These are phyloP conservation scores for Dimocarpus longan DNA, from an alignment of 345 rosid genomes.

Conservation along the genomic window DNA sequence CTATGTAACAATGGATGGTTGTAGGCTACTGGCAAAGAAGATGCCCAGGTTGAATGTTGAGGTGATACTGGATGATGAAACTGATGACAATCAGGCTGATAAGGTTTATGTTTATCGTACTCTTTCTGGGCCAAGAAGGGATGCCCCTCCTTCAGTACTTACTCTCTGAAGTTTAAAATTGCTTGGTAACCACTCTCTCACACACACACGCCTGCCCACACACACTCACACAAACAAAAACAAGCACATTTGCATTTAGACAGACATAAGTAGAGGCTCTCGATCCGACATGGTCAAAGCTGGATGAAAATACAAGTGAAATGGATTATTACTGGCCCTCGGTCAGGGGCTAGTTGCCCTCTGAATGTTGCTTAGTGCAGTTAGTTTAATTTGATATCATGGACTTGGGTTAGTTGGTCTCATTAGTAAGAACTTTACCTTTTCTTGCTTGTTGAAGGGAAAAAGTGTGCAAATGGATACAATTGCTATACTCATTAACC, in stretches of 20 bases:
- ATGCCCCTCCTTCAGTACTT: constrained; percentile 63
- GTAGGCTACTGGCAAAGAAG: constrained; percentile 53
- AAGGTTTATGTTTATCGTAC: constrained; percentile 71
- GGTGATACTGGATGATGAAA: constrained; percentile 66
- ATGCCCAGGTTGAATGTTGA: constrained; percentile 77
- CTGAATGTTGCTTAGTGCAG: no score
- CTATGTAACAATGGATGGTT: constrained; percentile 63
- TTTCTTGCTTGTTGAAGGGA: neutral
- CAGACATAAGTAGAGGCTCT: neutral
- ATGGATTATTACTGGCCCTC: neutral
- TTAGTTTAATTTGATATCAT: neutral
- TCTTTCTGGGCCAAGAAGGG: constrained; percentile 70
- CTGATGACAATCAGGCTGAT: constrained; percentile 51
- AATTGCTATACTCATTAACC: neutral
- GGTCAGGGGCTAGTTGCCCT: neutral
- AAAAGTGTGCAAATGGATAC: neutral
- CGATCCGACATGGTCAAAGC: neutral
- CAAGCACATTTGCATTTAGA: neutral
- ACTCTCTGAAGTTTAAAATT: constrained; percentile 41
- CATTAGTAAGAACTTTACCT: neutral
- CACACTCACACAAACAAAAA: neutral
- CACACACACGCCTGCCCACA: neutral
- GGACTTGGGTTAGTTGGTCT: neutral
- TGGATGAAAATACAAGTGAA: neutral
- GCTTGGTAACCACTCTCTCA: constrained; percentile 26